Evolutionary conservation across 2,329 filamentous ascomycete genomes (phyloP), one percentile per base, ranked within the genome.

Genomic region (Trichophyton rubrum): DNA sequence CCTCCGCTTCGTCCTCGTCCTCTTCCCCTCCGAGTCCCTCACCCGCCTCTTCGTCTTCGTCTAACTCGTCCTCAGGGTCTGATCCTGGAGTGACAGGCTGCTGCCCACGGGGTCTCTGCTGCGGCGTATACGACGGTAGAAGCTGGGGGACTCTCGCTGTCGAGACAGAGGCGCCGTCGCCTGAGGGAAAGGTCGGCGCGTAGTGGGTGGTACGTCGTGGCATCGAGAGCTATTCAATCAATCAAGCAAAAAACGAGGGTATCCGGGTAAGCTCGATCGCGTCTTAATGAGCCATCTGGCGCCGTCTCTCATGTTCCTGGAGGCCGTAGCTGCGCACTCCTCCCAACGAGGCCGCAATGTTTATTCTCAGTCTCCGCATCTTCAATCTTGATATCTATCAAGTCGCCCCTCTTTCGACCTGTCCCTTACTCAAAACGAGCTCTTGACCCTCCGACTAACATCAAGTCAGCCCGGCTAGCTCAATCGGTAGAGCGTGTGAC

Each of bases 401-500:
- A 24, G 3, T 27, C 24, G 24, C 24, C 24, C 24, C 4, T 3
- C 24, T 27, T 5, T 4, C 22, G n/a, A 27, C 24, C 24, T 4
- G 27, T 1, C 27, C 1, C 27, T 6, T 27, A 27, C 27, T 27
- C 27, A 27, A 27, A 27, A 27, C 6, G 27, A 27, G 27, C 27
- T 27, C 5, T 27, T 27, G 27, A 6, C 4, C 2, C 24, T 4
- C 24, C 24, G 24, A 3, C 24, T 27, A 27, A 43, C 56, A 58
- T 43, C 56, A 58, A 58, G 40, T 35, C 38, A 60, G 58, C 58
- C 58, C 38, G 61, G 61, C 59, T 84, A 84, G 81, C 81, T 84
- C 81, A 84, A 83, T 84, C 80, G 80, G 81, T 85, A 86, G 83
- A 86, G 82, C 83, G 82, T 85, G 79, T 84, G 83, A 85, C 83